Conservation (phyloP, 768 basidiomycete genomes). For the Dioszegia hungarica region DNA sequence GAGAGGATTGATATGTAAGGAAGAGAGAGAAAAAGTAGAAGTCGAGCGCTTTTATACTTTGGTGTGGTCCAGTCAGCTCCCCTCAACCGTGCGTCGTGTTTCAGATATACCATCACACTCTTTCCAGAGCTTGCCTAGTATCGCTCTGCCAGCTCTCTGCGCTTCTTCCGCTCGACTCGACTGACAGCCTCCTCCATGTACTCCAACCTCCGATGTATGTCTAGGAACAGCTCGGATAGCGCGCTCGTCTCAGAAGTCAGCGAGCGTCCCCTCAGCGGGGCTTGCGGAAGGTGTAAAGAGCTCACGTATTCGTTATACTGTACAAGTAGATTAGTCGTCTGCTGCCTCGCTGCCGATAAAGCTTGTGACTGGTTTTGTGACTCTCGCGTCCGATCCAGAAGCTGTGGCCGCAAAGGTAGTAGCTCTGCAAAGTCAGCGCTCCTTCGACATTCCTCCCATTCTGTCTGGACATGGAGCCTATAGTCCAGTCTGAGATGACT, state of each 20-base stretch:
- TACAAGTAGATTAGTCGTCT: constrained; percentile 20
- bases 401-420: constrained; percentile 12
- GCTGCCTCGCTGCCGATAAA: constrained; percentile 12
- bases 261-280: neutral
- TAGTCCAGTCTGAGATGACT: neutral
- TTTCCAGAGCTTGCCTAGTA: constrained; percentile 8
- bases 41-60: no score
- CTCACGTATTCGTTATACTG: constrained; percentile 37
- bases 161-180: constrained; percentile 18
- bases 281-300: neutral
- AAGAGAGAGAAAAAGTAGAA: no score
- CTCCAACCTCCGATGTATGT: constrained; percentile 31
- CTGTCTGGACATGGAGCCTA: no score
- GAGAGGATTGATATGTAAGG: no score
- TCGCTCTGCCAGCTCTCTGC: constrained; percentile 21
- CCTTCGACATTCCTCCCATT: neutral
- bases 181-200: constrained; percentile 28
- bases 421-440: constrained; percentile 12
- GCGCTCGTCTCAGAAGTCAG: constrained; percentile 23
- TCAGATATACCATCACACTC: no score
- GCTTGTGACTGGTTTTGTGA: constrained; percentile 3
- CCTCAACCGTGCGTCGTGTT: no score
- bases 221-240: constrained; percentile 34
- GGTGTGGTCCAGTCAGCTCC: no score
- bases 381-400: neutral